Evolutionary conservation across 768 basidiomycete genomes (phyloP).

Genomic region (Lentinus tigrinus): DNA sequence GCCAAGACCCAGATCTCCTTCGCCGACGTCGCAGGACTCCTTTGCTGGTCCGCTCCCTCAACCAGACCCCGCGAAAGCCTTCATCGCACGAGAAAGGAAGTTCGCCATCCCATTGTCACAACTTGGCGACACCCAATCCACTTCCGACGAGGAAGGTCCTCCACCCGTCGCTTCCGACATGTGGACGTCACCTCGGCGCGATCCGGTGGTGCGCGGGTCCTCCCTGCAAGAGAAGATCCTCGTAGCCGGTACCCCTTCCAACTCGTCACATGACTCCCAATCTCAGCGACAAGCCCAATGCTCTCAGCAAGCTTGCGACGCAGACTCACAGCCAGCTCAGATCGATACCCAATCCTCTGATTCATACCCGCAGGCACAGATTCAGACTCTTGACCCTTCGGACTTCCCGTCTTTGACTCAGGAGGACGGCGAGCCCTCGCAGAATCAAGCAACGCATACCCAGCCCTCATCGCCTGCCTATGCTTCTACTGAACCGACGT

Average conservation of each 20-base stretch:
- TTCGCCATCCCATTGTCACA: conserved; percentile 61
- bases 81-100: conserved; percentile 42
- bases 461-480: conserved; percentile 1
- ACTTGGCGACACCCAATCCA: conserved; percentile 33
- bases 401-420: neutral
- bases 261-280: conserved; percentile 27
- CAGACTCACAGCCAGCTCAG: neutral
- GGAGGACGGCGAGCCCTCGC: neutral
- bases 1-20: conserved; percentile 34
- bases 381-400: neutral
- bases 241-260: conserved; percentile 54
- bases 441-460: neutral
- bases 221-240: conserved; percentile 29
- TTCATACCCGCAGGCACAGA: conserved; percentile 9
- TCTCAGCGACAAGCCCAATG: neutral
- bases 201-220: neutral
- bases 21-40: conserved; percentile 56
- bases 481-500: conserved; percentile 14
- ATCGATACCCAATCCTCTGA: conserved; percentile 11
- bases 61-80: conserved; percentile 45
- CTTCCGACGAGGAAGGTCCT: conserved; percentile 11
- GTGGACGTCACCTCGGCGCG: neutral
- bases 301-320: neutral
- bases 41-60: conserved; percentile 51
- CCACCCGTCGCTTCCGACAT: conserved; percentile 3